Evolutionary conservation across 441 rosid genomes (phyloP), one percentile per base, ranked within the genome.

Genomic region (Syzygium syzygioides): DNA sequence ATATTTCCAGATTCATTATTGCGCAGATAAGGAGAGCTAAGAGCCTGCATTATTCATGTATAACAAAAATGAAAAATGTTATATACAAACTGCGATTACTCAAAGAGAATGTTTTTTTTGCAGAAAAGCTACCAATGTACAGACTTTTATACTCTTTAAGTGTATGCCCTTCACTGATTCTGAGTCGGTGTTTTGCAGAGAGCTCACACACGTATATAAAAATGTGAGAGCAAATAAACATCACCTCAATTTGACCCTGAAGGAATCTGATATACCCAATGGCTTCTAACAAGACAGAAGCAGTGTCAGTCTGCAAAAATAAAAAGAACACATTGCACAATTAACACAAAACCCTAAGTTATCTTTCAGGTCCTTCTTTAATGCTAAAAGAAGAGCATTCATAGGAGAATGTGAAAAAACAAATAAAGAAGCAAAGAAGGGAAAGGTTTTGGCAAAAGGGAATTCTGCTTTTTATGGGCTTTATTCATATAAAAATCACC

Each of bases 1-100:
- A 59, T 83, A 89, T 87, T 92, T 86, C 93, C 86, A 37, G 94
- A 88, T 53, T 88, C 86, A 86, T 55, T 86, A 55, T 87, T 89
- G 86, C 80, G 87, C 89, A 93, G 71, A 91, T 92, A 93, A 55
- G 94, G 93, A 45, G 91, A 88, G 92, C 93, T 93, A 41, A 93
- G 93, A 45, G 93, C 93, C 94, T 93, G 93, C 91, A 88, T 45
- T 66, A 26, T 18, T 55, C 55, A 79, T 34, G 79, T 45, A 64
- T 56, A 87, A 89, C 30, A 55, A 86, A 85, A 68, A 87, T 79
- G 55, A 86, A 90, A n/a, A 48, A 87, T 80, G 32, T 85, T 59
- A 20, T 86, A 41, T 76, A 18, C 68, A 86, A 62, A 92, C 88
- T 92, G 87, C 76, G 91, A 91, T 87, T 62, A 87, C 85, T 88